Base-by-base conservation (phyloP, 345 rosid genomes). In the Barbarea vulgaris region DNA sequence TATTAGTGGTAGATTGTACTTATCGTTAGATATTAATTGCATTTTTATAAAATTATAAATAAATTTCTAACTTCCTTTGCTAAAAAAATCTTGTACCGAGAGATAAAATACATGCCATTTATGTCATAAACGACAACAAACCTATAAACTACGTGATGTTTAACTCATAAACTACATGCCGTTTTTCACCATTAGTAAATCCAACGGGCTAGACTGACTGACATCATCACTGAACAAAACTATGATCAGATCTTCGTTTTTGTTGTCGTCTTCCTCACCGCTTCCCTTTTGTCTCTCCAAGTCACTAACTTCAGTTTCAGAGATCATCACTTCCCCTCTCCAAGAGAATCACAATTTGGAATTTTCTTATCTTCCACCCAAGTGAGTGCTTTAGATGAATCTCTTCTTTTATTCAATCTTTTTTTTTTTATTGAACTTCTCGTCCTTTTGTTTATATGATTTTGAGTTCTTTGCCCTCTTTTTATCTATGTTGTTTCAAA, bases 191-290 rank as follows among this genome's bases (percentile, higher is more conserved):
- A 3, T 9, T 48, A 8, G 57, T 65, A 31, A 46, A 48, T 19
- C 8, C 21, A 51, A 67, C 59, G 33, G 58, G 8, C 1, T 22
- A 44, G 39, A 64, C 33, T 17, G 33, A 27, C 28, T 30, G 27
- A 47, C 66, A 70, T 57, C 31, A 44, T 18, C 55, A 42, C 53
- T 36, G 36, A n/a, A 37, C 27, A 55, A 44, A 37, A 22, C 2
- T 15, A 14, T 78, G 51, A 28, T 4, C 41, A 31, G 56, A 42
- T 30, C 70, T 53, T 73, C 42, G n/a, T 25, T 52, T 39, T 28
- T 51, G 31, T 62, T 33, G 70, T 64, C 64, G 31, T 64, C 56
- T 64, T 64, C 70, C 34, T 41, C 34, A 21, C 44, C 56, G 69
- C 15, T 54, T 64, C 50, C 50, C 19, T n/a, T 44, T 44, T n/a